Base-by-base conservation (phyloP, 2,329 filamentous ascomycete species). In the Penicillium decumbens region DNA sequence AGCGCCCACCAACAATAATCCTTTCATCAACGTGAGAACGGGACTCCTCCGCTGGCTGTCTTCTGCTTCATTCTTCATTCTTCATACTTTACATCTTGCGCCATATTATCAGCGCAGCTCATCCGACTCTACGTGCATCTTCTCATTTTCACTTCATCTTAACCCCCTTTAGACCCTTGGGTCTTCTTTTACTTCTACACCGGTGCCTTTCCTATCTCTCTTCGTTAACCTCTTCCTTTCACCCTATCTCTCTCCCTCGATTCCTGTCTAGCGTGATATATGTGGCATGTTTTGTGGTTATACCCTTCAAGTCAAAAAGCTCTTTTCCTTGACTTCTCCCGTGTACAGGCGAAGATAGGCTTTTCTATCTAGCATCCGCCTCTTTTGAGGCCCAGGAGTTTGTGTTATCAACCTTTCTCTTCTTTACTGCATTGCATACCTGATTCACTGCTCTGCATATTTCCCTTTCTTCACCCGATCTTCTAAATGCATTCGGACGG, bases 1-100 rank as follows among this genome's bases (percentile, higher is more conserved):
- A 61, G 46, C 38, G 60, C 65, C 38, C 65, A 72, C 47, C 59
- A 63, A 50, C 57, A 63, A 55, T 58, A 49, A 47, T 25, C 23
- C 27, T 15, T 29, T 29, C 42, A 15, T 45, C 27, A 15, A 44
- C 38, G 32, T 28, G 39, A 40, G 33, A 44, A 44, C 50, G 42
- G 48, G 47, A 48, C 24, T 50, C 43, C 42, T 49, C 38, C n/a
- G 3, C 40, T 47, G 15, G 39, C 39, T 24, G 5, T 8, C 23
- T 38, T 41, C 20, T 32, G 42, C 15, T n/a, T 45, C 44, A 42
- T 29, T 23, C 37, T 41, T 46, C 12, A 3, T 13, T 42, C 27
- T 10, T 43, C 46, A 39, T 28, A 39, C 30, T 30, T 45, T 18
- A 12, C 33, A 37, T 37, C 3, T 44, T 50, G 20, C 39, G 47